These are phyloP conservation scores for Thelephora aurantiotincta DNA, from an alignment of 768 basidiomycete genomes.

Conservation along the genomic window DNA sequence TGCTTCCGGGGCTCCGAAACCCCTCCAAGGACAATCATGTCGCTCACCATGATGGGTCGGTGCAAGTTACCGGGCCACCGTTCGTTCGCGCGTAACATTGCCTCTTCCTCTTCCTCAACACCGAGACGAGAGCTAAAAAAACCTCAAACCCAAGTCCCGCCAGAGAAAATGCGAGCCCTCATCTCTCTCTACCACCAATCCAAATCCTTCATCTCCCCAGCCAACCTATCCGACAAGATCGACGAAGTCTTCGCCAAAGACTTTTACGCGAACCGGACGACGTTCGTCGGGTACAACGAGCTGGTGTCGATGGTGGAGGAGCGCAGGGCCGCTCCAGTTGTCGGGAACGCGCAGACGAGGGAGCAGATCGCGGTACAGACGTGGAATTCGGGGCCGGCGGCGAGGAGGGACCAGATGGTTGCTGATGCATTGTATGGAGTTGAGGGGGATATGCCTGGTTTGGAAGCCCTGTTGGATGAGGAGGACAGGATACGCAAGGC, in stretches of 20 bases:
- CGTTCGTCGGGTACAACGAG: slow-evolving; percentile 8
- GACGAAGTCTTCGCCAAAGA: slow-evolving; percentile 41
- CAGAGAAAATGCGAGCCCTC: slow-evolving; percentile 52
- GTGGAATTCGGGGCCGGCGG: slow-evolving; percentile 10
- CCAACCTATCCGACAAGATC: slow-evolving; percentile 50
- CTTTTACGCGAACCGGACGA: neutral
- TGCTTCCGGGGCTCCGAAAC: neutral
- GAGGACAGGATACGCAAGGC: slow-evolving; percentile 9
- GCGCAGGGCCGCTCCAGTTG: slow-evolving; percentile 7
- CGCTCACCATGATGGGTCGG: neutral
- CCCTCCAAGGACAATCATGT: neutral
- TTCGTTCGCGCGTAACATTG: slow-evolving; percentile 6
- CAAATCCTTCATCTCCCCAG: slow-evolving; percentile 53
- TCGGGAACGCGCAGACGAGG: slow-evolving; percentile 7
- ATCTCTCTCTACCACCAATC: slow-evolving; percentile 69
- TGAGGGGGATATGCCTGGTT: slow-evolving; percentile 24
- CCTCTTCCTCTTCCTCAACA: slow-evolving; percentile 3
- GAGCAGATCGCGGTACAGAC: slow-evolving; percentile 5
- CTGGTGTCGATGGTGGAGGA: slow-evolving; percentile 9
- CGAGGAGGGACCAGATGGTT: slow-evolving; percentile 27
- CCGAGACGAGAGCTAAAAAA: slow-evolving; percentile 2
- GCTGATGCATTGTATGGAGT: slow-evolving; percentile 41
- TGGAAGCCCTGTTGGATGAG: slow-evolving; percentile 32
- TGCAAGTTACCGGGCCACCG: neutral
- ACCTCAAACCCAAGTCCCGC: slow-evolving; percentile 25